Base-by-base conservation (phyloP, 2,329 filamentous ascomycete genomes). In the Ophiostoma sp. region DNA sequence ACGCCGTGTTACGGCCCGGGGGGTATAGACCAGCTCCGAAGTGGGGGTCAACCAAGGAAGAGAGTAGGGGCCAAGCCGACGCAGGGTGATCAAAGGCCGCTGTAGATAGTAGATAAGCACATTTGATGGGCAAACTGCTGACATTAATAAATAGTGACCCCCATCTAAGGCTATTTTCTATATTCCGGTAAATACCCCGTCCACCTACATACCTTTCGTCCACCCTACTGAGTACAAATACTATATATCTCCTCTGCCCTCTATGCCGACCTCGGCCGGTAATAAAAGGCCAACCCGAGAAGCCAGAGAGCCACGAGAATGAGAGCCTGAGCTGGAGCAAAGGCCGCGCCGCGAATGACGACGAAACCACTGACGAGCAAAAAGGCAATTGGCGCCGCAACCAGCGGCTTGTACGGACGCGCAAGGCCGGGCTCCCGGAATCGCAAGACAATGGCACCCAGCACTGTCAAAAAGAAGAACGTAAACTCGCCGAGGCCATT, bases 391-490 rank as follows among this genome's bases (percentile, higher is more conserved):
- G 87, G 87, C 11, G 87, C 79, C 2, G 83, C 33, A 0, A 87
- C 74, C 17, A 79, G 77, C 0, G 86, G 83, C 75, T 83, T 84
- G 74, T 89, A 89, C 0, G 87, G 87, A 13, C 87, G 77, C 0
- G 79, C 74, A 2, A 89, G 78, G 0, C 78, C 76, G 0, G 87
- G 87, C 75, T 89, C 86, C 1, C 84, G 81, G 70, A 82, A 82
- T 15, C 87, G 82, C 62, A 89, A 77, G 20, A 88, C 78, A 11
- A 89, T 79, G 1, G 86, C 83, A 0, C 87, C 87, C 0, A 88
- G 74, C 0, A 89, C 86, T 0, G 87, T 86, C 39, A 88, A 80
- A 74, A 89, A 87, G 78, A 89, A 89, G 77, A 89, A 89, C 0
- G 87, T 83, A 75, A 86, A 89, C 74, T 87, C 85, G 17, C 84